These are phyloP conservation scores for Mallotus japonicus DNA, from an alignment of 441 rosid species.

Conservation along the genomic window DNA sequence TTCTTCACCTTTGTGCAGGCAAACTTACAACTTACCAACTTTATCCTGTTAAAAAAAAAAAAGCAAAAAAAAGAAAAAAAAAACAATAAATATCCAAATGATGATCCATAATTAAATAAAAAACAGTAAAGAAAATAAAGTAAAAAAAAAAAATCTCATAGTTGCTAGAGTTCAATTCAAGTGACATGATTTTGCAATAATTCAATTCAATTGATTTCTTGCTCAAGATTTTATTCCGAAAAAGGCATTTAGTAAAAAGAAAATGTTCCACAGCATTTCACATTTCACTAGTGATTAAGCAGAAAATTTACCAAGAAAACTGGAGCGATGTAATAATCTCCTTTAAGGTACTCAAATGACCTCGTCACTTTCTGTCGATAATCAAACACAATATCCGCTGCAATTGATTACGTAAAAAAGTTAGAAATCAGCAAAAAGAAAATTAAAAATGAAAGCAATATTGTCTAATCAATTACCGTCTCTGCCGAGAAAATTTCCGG, in stretches of 20 bases:
- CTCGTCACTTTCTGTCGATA: constrained; percentile 84
- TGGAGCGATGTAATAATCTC: constrained; percentile 93
- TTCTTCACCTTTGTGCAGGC: constrained; percentile 35
- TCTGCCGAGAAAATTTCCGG: constrained; percentile 78
- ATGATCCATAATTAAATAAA: background rate
- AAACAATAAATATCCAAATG: constrained; percentile 17
- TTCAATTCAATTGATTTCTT: background rate
- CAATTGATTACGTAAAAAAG: constrained; percentile 8
- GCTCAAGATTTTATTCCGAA: too few species aligned
- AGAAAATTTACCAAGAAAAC: constrained; percentile 53
- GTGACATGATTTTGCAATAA: background rate
- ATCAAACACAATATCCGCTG: constrained; percentile 96
- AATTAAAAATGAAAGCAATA: background rate
- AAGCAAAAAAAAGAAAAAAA: constrained; percentile 16
- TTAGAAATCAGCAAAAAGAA: background rate
- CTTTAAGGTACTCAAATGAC: constrained; percentile 86
- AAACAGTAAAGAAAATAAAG: background rate
- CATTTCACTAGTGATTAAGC: background rate
- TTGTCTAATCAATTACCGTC: constrained; percentile 48
- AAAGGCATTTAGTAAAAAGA: too few species aligned
- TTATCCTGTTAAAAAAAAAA: constrained; percentile 65
- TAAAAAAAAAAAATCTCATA: background rate
- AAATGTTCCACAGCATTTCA: background rate
- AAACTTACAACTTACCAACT: constrained; percentile 76
- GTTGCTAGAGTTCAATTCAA: too few species aligned